phyloP scores from a whole-genome alignment of 805 yeast species.

The Wickerhamomyces tratensis region DNA sequence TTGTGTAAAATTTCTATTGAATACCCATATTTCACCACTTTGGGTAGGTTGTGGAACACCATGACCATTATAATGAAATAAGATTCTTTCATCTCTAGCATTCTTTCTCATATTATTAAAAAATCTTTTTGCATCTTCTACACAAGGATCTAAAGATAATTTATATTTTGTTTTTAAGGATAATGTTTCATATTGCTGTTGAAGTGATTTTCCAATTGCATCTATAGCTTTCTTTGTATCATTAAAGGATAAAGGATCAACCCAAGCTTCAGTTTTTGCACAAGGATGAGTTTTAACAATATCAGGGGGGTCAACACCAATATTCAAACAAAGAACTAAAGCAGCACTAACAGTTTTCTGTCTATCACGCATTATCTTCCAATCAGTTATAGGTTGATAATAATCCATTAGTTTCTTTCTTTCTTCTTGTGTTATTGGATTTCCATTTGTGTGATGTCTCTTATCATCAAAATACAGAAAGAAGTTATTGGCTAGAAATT shows the following conservation, averaged over 20 bases:
- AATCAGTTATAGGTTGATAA: slow-evolving; percentile 70
- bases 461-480: slow-evolving; percentile 85
- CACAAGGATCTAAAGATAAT: slow-evolving; percentile 88
- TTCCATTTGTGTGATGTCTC: slow-evolving; percentile 85
- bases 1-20: slow-evolving; percentile 94
- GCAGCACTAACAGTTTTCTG: slow-evolving; percentile 94
- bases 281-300: slow-evolving; percentile 87
- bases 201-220: slow-evolving; percentile 80
- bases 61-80: slow-evolving; percentile 96
- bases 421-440: slow-evolving; percentile 55
- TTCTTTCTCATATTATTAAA: slow-evolving; percentile 82
- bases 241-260: slow-evolving; percentile 72
- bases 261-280: slow-evolving; percentile 88
- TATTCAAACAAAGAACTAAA: slow-evolving; percentile 76
- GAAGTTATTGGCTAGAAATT: slow-evolving; percentile 52
- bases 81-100: slow-evolving; percentile 86
- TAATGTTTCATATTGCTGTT: slow-evolving; percentile 81
- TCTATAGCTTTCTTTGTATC: slow-evolving; percentile 90
- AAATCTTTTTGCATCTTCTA: slow-evolving; percentile 87
- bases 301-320: slow-evolving; percentile 98
- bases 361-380: slow-evolving; percentile 86
- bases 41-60: slow-evolving; percentile 98
- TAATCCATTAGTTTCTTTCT: slow-evolving; percentile 34
- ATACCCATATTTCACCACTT: slow-evolving; percentile 97
- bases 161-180: slow-evolving; percentile 84